These are phyloP conservation scores for Fusarium sp. DNA, from an alignment of 2,329 filamentous ascomycete species.

Conservation along the genomic window DNA sequence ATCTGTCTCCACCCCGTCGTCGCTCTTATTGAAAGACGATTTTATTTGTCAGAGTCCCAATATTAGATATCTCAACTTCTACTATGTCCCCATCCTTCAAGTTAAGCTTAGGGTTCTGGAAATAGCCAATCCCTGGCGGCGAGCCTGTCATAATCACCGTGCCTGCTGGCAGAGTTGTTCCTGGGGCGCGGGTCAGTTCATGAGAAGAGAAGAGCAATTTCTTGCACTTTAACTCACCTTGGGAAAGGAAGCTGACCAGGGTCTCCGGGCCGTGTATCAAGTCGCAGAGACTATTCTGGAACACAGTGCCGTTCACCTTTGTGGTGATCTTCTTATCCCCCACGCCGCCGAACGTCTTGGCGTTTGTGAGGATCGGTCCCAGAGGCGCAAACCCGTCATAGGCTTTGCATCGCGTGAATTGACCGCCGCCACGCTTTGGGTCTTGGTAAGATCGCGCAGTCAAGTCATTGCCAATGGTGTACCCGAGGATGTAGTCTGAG, in stretches of 20 bases:
- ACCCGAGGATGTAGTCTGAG: neutral
- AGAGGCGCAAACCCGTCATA: neutral
- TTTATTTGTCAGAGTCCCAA: neutral
- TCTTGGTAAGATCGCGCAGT: neutral
- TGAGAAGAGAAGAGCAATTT: neutral
- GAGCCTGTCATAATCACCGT: neutral
- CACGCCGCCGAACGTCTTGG: neutral
- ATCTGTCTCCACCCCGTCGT: no score
- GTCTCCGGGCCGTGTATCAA: neutral
- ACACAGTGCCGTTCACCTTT: neutral
- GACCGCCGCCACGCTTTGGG: neutral
- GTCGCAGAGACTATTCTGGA: neutral
- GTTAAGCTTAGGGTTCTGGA: neutral
- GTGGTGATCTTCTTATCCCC: neutral
- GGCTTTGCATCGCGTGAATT: neutral
- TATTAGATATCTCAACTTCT: neutral
- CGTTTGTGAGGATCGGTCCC: neutral
- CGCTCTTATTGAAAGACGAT: neutral
- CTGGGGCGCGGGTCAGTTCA: neutral
- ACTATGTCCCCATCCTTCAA: neutral
- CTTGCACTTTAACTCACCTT: neutral
- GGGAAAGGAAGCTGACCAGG: neutral
- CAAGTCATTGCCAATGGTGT: neutral
- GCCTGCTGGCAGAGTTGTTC: neutral
- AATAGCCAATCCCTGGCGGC: neutral